phyloP scores from a whole-genome alignment of 2,329 filamentous ascomycete genomes.

The Huntiella savannae region DNA sequence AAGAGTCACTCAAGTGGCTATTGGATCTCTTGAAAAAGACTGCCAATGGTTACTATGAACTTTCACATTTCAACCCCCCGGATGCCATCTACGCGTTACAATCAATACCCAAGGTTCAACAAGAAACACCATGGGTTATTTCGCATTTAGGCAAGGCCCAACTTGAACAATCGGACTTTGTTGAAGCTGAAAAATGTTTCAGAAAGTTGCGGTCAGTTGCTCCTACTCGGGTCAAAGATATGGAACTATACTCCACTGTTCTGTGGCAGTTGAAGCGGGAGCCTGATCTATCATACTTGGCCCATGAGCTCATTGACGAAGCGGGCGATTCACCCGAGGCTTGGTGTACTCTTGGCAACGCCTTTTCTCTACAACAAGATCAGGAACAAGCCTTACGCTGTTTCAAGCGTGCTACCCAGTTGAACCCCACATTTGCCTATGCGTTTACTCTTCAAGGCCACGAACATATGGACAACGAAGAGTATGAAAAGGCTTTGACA shows the following conservation, averaged over 20 bases:
- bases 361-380: constrained; percentile 78
- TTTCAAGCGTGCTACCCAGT: constrained; percentile 83
- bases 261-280: constrained; percentile 95
- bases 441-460: constrained; percentile 91
- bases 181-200: constrained; percentile 75
- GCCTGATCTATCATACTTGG: constrained; percentile 75
- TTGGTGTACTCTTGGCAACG: constrained; percentile 91
- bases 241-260: constrained; percentile 97
- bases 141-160: constrained; percentile 78
- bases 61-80: constrained; percentile 60
- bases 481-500: constrained; percentile 83
- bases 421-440: constrained; percentile 82
- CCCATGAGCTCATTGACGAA: constrained; percentile 72
- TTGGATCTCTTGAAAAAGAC: constrained; percentile 68
- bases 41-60: constrained; percentile 57
- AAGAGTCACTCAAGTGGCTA: constrained; percentile 58
- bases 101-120: constrained; percentile 51
- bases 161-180: constrained; percentile 76
- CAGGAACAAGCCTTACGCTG: constrained; percentile 88
- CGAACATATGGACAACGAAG: constrained; percentile 88
- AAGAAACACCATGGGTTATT: constrained; percentile 84
- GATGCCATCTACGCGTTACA: constrained; percentile 60
- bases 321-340: constrained; percentile 83
- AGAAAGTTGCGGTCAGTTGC: constrained; percentile 58
- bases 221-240: constrained; percentile 72